phyloP scores from a whole-genome alignment of 352 stramenopile genomes.

The Phytophthora sp. region DNA sequence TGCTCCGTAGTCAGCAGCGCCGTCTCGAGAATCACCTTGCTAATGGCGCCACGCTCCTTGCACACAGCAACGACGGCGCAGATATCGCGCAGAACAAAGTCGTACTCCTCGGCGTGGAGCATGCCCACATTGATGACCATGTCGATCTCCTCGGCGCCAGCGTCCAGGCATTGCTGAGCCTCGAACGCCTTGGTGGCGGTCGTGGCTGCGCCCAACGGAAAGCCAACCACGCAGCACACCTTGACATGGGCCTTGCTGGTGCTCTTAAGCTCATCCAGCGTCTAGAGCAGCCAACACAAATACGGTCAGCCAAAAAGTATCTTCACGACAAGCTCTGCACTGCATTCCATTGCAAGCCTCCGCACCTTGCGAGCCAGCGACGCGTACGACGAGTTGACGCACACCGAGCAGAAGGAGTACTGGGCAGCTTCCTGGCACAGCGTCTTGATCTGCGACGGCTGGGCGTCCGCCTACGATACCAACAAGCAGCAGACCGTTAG shows the following conservation, averaged over 20 bases:
- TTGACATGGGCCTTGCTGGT: slow-evolving; percentile 58
- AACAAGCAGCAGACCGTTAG: slow-evolving; percentile 5
- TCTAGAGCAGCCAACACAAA: slow-evolving; percentile 21
- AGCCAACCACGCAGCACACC: slow-evolving; percentile 85
- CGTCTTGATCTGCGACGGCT: slow-evolving; percentile 61
- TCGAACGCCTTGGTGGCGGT: slow-evolving; percentile 78
- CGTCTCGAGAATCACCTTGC: slow-evolving; percentile 90
- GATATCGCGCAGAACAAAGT: slow-evolving; percentile 82
- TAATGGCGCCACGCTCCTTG: slow-evolving; percentile 56
- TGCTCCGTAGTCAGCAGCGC: slow-evolving; percentile 72
- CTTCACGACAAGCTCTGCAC: no score
- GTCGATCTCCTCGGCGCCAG: slow-evolving; percentile 87
- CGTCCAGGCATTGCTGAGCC: slow-evolving; percentile 62
- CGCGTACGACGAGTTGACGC: slow-evolving; percentile 82
- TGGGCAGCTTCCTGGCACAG: slow-evolving; percentile 76
- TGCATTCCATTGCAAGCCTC: not conserved
- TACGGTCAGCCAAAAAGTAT: not conserved
- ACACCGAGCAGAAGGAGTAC: slow-evolving; percentile 80
- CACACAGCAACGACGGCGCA: slow-evolving; percentile 71
- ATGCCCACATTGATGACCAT: slow-evolving; percentile 87
- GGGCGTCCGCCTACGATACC: slow-evolving; percentile 58
- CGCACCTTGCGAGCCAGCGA: slow-evolving; percentile 60
- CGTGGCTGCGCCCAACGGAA: slow-evolving; percentile 71
- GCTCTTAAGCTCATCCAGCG: slow-evolving; percentile 50
- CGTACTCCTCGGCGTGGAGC: slow-evolving; percentile 64